Percentiles rank a stretch among this genome's conserved stretches.
Evolutionary conservation across 1,284 basidiomycete genomes (phyloP).

Genomic region (Ustilago tritici): DNA sequence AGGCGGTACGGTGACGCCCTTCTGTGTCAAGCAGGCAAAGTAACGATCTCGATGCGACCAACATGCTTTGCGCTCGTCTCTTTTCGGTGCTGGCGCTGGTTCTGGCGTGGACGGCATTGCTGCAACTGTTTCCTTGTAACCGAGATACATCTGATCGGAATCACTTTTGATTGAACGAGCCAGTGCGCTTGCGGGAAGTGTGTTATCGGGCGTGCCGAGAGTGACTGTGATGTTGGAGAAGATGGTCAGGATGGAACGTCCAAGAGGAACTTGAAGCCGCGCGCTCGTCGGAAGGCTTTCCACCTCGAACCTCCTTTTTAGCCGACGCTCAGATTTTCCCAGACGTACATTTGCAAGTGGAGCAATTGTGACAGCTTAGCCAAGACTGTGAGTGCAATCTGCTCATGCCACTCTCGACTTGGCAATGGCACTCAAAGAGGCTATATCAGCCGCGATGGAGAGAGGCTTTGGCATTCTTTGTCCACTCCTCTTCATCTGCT

Average conservation of each 20-base stretch:
- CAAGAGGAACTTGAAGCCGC: not conserved
- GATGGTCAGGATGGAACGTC: not conserved
- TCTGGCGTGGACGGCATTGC: slow-evolving; percentile 32
- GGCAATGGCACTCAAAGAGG: not conserved
- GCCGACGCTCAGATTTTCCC: slow-evolving; percentile 2
- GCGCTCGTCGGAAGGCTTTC: not conserved
- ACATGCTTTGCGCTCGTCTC: slow-evolving; percentile 62
- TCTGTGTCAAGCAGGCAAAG: slow-evolving; percentile 61
- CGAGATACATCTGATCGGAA: not conserved
- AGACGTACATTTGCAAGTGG: not conserved
- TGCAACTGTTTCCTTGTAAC: not conserved
- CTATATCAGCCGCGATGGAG: not conserved
- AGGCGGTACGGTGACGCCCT: slow-evolving; percentile 60
- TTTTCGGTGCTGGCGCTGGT: slow-evolving; percentile 55
- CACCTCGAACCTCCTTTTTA: slow-evolving; percentile 5
- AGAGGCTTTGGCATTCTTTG: not conserved
- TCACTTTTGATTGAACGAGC: not conserved
- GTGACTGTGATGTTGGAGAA: slow-evolving; percentile 10
- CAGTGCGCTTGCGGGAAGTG: not conserved
- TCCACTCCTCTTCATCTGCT: not conserved
- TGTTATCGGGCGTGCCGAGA: not conserved
- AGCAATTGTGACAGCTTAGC: slow-evolving; percentile 25
- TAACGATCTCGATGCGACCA: slow-evolving; percentile 66
- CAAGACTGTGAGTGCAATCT: slow-evolving; percentile 9
- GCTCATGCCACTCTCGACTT: not conserved